Evolutionary conservation across 768 basidiomycete species (phyloP).

Genomic region (Suillus decipiens): DNA sequence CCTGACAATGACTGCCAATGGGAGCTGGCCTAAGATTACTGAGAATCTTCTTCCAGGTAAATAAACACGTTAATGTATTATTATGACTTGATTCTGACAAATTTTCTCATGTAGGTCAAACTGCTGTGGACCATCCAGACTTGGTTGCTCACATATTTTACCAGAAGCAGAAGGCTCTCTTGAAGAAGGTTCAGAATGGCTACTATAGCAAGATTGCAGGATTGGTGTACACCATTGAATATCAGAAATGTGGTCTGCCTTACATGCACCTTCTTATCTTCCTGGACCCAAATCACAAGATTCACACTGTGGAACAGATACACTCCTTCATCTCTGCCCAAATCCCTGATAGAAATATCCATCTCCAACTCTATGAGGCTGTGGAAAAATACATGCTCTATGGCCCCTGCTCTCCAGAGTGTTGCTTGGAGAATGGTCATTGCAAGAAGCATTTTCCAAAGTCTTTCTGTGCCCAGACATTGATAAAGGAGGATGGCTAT

Average conservation of each 20-base stretch:
- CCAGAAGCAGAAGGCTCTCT: slow-evolving; percentile 38
- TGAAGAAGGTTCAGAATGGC: slow-evolving; percentile 39
- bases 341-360: slow-evolving; percentile 41
- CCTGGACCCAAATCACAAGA: slow-evolving; percentile 34
- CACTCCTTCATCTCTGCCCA: slow-evolving; percentile 43
- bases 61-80: neutral
- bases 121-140: slow-evolving; percentile 47
- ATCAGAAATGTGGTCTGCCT: slow-evolving; percentile 58
- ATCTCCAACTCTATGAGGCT: slow-evolving; percentile 42
- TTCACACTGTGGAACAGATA: slow-evolving; percentile 38
- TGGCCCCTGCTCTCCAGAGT: slow-evolving; percentile 38
- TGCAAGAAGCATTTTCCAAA: slow-evolving; percentile 50
- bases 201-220: slow-evolving; percentile 45
- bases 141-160: slow-evolving; percentile 48
- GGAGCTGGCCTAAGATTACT: no score
- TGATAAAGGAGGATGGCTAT: slow-evolving; percentile 43
- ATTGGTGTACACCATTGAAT: slow-evolving; percentile 54
- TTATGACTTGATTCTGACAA: neutral
- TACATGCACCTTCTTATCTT: slow-evolving; percentile 55
- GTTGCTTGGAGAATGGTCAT: slow-evolving; percentile 43
- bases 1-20: no score
- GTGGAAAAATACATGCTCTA: slow-evolving; percentile 47
- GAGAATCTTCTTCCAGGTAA: slow-evolving; percentile 33
- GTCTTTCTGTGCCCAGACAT: slow-evolving; percentile 34
- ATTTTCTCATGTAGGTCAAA: slow-evolving; percentile 27